Evolutionary conservation across 2,329 filamentous ascomycete genomes (phyloP), one percentile per base, ranked within the genome.

Genomic region (Exophiala mesophila): DNA sequence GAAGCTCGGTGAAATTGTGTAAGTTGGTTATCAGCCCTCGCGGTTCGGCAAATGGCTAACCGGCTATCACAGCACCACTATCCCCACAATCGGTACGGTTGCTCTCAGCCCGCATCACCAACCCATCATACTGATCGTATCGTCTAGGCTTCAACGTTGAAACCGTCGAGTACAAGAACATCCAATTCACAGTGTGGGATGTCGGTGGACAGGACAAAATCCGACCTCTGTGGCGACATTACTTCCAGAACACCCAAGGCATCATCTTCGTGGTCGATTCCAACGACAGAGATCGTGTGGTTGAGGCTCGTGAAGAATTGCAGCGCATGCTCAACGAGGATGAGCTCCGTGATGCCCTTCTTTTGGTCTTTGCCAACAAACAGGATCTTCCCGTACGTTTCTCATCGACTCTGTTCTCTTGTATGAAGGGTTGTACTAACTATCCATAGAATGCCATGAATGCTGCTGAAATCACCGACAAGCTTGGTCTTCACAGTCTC

Each of bases 121-220:
- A n/a, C n/a, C n/a, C 21, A 12, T 15, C 20, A 42, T 36, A 46
- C 31, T 49, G 26, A 51, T 39, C 31, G 17, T n/a, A 32, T 51
- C 28, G 10, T 31, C 55, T 26, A 89, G 85, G 92, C 63, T 98
- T 98, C 83, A 98, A 98, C 77, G 92, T 98, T 70, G 92, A 98
- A 80, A 97, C 92, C 43, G 92, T 98, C 69, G 89, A 94, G 69
- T 97, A 97, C 80, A 96, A 96, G 82, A 98, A 98, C 82, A 96
- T 95, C 63, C 88, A 95, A 70, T 98, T 98, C 80, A 97, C 90
- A 69, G 92, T 98, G 68, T 98, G 92, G 92, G 92, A 97, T 77
- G 92, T 98, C 65, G 92, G 92, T 78, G 92, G 92, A 70, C 92
- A 98, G 78, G 92, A 98, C 82, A 97, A 97, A 86, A 98, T 98